These are phyloP conservation scores for Rhypophila decipiens DNA, from an alignment of 495 filamentous ascomycete species.

Conservation along the genomic window DNA sequence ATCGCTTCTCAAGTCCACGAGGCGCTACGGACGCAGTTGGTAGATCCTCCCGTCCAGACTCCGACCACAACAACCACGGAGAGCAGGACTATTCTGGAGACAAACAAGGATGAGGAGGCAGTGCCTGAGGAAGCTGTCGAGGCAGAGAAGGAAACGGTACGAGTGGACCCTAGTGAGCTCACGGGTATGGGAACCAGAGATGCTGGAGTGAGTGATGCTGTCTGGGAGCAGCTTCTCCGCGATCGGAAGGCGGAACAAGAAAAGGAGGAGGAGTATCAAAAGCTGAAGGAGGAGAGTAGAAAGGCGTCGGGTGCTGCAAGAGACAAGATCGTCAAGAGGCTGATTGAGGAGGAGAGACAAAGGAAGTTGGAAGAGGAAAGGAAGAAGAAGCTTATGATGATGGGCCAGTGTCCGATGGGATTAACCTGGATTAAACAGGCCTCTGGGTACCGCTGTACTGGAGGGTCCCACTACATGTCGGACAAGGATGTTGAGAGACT, in stretches of 20 bases:
- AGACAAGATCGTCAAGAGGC: conserved; percentile 19
- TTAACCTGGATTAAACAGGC: conserved; percentile 50
- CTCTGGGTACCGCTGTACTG: conserved; percentile 49
- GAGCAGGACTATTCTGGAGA: not conserved
- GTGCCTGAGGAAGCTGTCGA: no score
- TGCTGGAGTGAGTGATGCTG: conserved; percentile 49
- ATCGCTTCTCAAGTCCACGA: not conserved
- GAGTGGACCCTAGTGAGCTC: not conserved
- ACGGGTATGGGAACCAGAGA: conserved; percentile 36
- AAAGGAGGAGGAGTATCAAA: conserved; percentile 22
- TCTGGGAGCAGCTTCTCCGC: conserved; percentile 54
- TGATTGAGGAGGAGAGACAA: conserved; percentile 23
- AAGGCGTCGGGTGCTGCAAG: conserved; percentile 15
- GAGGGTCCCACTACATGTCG: conserved; percentile 43
- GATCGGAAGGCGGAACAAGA: conserved; percentile 35
- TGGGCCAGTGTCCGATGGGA: conserved; percentile 47
- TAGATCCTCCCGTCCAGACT: not conserved
- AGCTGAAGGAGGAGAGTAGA: conserved; percentile 15
- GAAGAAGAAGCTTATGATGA: conserved; percentile 38
- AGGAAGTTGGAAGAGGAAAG: conserved; percentile 32
- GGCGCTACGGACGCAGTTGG: not conserved
- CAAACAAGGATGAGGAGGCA: not conserved
- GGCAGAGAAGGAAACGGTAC: not conserved
- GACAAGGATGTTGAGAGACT: conserved; percentile 2
- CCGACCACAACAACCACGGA: not conserved